A percentile compares a stretch with the other conserved stretches of the same genome.
Conservation (phyloP, 2,329 filamentous ascomycete species). For the Fusarium tanahbumbuense region DNA sequence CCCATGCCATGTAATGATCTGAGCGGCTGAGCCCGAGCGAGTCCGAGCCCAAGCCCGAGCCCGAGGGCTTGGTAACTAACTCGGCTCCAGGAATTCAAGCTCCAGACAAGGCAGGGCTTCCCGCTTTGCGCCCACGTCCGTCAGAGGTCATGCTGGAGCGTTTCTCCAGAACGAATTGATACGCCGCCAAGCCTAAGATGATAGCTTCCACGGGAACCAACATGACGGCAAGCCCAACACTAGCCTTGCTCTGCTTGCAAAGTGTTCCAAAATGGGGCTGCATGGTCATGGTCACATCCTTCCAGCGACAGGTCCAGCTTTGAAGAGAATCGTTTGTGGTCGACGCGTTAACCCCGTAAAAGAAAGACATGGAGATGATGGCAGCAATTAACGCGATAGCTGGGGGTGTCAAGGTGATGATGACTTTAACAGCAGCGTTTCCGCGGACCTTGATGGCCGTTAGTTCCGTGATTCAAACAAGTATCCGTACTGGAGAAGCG, state of each 20-base stretch:
- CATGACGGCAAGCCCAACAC: constrained; percentile 65
- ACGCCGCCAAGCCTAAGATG: constrained; percentile 59
- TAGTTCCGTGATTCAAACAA: constrained; percentile 18
- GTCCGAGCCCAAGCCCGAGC: constrained; percentile 7
- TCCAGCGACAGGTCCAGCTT: constrained; percentile 73
- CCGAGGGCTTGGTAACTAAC: constrained; percentile 21
- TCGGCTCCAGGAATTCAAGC: neutral
- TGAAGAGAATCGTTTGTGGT: constrained; percentile 64
- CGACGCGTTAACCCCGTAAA: constrained; percentile 68
- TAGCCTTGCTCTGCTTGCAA: constrained; percentile 67
- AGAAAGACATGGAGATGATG: constrained; percentile 66
- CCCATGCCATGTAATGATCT: constrained; percentile 3
- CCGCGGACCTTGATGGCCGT: constrained; percentile 38
- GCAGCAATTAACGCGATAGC: constrained; percentile 52
- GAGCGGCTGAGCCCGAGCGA: constrained; percentile 2
- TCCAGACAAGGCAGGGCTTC: constrained; percentile 47
- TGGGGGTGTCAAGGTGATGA: constrained; percentile 46
- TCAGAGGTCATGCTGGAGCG: constrained; percentile 47
- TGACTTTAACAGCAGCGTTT: constrained; percentile 32
- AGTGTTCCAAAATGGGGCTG: constrained; percentile 67
- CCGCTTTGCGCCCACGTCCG: constrained; percentile 50
- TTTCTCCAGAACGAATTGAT: constrained; percentile 59
- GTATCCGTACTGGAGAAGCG: neutral
- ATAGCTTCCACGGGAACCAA: constrained; percentile 67
- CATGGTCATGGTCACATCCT: constrained; percentile 61